Evolutionary conservation across 768 basidiomycete genomes (phyloP), one percentile per base, ranked within the genome.

Genomic region (Psilocybe subaeruginosa): DNA sequence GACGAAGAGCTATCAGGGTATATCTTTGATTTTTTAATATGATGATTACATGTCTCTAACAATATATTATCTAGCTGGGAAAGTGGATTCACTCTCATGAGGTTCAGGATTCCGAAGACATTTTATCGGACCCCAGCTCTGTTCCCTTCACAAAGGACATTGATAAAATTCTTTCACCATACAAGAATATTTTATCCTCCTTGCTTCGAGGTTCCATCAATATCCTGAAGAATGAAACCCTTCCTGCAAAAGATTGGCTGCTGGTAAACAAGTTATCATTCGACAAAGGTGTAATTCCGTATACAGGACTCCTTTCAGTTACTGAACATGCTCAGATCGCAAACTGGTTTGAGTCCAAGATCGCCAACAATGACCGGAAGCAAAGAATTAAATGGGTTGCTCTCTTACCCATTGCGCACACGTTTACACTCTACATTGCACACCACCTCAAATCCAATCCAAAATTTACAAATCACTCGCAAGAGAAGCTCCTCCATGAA

Each of bases 71-170:
- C 16, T 52, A 72, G 71, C 67, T 74, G 16, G 69, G 71, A 23
- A 68, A 65, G 50, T 74, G 72, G 72, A 45, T 51, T 33, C 72
- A 70, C 31, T 59, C 71, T 8, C 56, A 52, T 8, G 59, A 72
- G 0, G 52, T 66, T 16, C 27, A 39, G 17, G 68, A 54, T 8
- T 3, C 54, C 0, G 67, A 72, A 47, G 69, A 72, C 14, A 70
- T 70, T 16, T 68, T 71, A 8, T 9, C 63, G 0, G 61, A 72
- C 49, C 72, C 71, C 12, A 46, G 54, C 0, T 65, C 61, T 2
- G 56, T 61, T 9, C 62, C 67, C 8, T 71, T 68, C 37, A 66
- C 69, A 1, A 4, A 58, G 7, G 56, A 67, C 3, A 61, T 72
- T 9, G 27, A 70, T 11, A 9, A 6, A 1, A 35, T 35, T 7